Evolutionary conservation across 768 basidiomycete species (phyloP), one percentile per base, ranked within the genome.

Genomic region (Boletus vinaceobasis): DNA sequence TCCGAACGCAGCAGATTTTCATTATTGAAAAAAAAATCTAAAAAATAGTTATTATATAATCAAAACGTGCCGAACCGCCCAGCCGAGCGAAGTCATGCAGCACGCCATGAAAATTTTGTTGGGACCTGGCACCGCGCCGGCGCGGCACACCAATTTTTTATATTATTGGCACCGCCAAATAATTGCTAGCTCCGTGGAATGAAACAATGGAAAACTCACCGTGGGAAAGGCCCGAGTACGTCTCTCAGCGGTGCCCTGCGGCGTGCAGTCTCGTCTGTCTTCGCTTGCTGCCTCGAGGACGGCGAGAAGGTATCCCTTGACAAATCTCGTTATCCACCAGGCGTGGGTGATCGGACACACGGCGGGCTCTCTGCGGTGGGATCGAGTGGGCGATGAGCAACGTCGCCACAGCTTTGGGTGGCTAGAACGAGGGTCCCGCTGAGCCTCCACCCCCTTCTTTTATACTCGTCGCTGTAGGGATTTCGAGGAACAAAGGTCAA

Each of bases 221-320:
- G 67, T 69, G 67, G 40, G 64, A 70, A 60, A 4, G 19, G 35
- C 2, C 23, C 40, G 8, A 57, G 53, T 62, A 57, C 48, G 49
- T 46, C 55, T 54, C 61, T 53, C 54, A 59, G 37, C 51, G 17
- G 55, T 45, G 53, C 46, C 48, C 46, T 49, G 50, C 53, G 40
- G 57, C 55, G 50, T 59, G 58, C 57, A 44, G 55, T 52, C 54
- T 51, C 52, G 49, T 57, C 60, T 62, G 64, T 54, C 43, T 56
- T 71, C 68, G 68, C 68, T 70, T 71, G 60, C 40, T 52, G 53
- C 68, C 68, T 70, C 66, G 70, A 70, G 68, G 68, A 65, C 64
- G 60, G 63, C 26, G 49, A 66, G 59, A 70, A 69, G 61, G 48
- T 13, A 39, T 44, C 33, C 36, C 48, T 52, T 57, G 48, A 58